Evolutionary conservation across 106 monocot genomes (phyloP), one percentile per base, ranked within the genome.

Genomic region (Apostasia ramifera): DNA sequence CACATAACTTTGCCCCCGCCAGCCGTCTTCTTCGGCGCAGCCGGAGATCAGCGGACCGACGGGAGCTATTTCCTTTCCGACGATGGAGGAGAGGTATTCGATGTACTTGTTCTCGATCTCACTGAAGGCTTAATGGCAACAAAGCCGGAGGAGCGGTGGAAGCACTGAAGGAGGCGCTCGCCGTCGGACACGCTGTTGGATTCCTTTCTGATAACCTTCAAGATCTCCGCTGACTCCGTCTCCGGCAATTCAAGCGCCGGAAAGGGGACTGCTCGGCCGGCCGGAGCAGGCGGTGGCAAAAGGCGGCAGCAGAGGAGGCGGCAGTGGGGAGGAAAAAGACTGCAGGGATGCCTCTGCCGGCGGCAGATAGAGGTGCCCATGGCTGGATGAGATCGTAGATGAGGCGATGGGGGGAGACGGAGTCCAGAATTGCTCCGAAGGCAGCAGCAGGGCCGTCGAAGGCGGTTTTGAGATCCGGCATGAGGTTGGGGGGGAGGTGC

Each of bases 311-410:
- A 11, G 67, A 13, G 59, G 75, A 66, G 7, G 75, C 77, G 2
- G 57, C 59, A 43, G 61, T 75, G 10, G 85, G 53, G 49, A 85
- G 71, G 82, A 82, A 82, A 13, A 65, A 57, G 42, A 85, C 59
- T 43, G 85, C 61, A 5, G 85, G 85, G 66, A 85, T 82, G 26
- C 71, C 65, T 8, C 73, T 65, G 0, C 42, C 8, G 58, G 40
- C 39, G 0, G 89, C 85, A 8, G 74, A 70, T 26, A 55, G 14
- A n/a, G 77, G 75, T 9, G 79, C 89, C 89, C 89, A 89, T 6
- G 85, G 89, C 77, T 79, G 79, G 59, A 89, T 47, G 66, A 89
- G 82, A 76, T 89, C 89, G 61, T 82, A 85, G 58, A 85, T 38
- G 46, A 89, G 55, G 40, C 82, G 40, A 51, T 85, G 60, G 2